phyloP scores from a whole-genome alignment of 2,329 filamentous ascomycete species.

The Tolypocladium album region DNA sequence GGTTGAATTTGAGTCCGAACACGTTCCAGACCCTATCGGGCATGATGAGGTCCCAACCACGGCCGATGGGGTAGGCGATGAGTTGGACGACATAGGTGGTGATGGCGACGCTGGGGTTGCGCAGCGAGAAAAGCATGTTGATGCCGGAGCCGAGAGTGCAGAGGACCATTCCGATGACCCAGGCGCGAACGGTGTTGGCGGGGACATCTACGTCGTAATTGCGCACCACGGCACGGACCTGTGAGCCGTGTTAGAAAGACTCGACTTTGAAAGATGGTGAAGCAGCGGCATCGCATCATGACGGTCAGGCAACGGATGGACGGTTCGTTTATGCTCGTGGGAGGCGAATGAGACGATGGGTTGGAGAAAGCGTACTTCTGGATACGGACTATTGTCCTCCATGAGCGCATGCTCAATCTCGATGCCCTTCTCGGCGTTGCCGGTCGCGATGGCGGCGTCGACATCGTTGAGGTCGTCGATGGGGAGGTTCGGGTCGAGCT shows the following conservation, averaged over 20 bases:
- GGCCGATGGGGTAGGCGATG: slow-evolving; percentile 47
- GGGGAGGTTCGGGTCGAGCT: slow-evolving; percentile 55
- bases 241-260: slow-evolving; percentile 4
- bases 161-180: slow-evolving; percentile 49
- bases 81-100: slow-evolving; percentile 54
- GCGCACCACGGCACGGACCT: slow-evolving; percentile 54
- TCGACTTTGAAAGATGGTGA: no score
- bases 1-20: slow-evolving; percentile 42
- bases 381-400: slow-evolving; percentile 57
- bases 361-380: slow-evolving; percentile 35
- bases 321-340: no score
- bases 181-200: slow-evolving; percentile 54
- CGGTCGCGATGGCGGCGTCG: slow-evolving; percentile 42
- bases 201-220: slow-evolving; percentile 55
- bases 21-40: slow-evolving; percentile 40
- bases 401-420: slow-evolving; percentile 47
- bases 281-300: neutral
- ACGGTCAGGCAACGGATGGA: no score
- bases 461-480: slow-evolving; percentile 50
- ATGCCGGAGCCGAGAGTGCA: slow-evolving; percentile 51
- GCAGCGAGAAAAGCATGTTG: slow-evolving; percentile 50
- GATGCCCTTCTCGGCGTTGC: slow-evolving; percentile 44
- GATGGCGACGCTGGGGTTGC: slow-evolving; percentile 48
- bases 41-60: slow-evolving; percentile 43
- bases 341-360: neutral